A percentile compares a stretch with the other conserved stretches of the same genome.
Evolutionary conservation across 805 yeast species (phyloP).

Genomic region (Metschnikowia picachoensis): DNA sequence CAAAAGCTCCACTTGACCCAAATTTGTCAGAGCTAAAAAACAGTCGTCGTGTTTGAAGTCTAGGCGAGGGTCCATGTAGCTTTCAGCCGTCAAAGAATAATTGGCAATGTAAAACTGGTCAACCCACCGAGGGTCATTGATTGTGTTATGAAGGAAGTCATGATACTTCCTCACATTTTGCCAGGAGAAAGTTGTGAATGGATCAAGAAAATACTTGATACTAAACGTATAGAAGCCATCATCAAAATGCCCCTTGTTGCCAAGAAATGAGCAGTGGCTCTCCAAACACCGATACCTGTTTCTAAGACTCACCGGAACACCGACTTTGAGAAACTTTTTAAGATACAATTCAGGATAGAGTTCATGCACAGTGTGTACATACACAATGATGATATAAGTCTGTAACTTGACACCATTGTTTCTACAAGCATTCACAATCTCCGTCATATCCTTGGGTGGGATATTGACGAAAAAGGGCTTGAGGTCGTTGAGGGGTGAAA

Average conservation of each 20-base stretch:
- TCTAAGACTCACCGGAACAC: slow-evolving; percentile 9
- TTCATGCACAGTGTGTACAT: slow-evolving; percentile 6
- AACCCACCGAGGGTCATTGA: slow-evolving; percentile 6
- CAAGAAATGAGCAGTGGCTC: slow-evolving; percentile 6
- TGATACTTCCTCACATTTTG: slow-evolving; percentile 7
- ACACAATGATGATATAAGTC: slow-evolving; percentile 5
- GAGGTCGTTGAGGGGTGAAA: slow-evolving; percentile 5
- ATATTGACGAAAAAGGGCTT: slow-evolving; percentile 3
- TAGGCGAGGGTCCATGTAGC: slow-evolving; percentile 2
- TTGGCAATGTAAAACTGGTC: slow-evolving; percentile 6
- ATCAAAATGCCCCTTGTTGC: slow-evolving; percentile 5
- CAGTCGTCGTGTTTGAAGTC: slow-evolving; percentile 4
- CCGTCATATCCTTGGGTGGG: background rate
- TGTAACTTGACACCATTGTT: slow-evolving; percentile 7
- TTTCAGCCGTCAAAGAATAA: slow-evolving; percentile 7
- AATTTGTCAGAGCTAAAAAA: slow-evolving; percentile 8
- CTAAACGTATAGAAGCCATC: slow-evolving; percentile 10
- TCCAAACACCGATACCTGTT: slow-evolving; percentile 1
- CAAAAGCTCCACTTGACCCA: slow-evolving; percentile 5
- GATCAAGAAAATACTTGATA: slow-evolving; percentile 6
- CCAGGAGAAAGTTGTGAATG: slow-evolving; percentile 5
- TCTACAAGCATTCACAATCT: slow-evolving; percentile 2
- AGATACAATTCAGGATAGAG: slow-evolving; percentile 5
- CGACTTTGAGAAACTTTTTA: slow-evolving; percentile 6
- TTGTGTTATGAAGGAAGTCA: slow-evolving; percentile 6